Evolutionary conservation across 176 grass and related monocot genomes (phyloP).

Genomic region (Triticum monococcum): DNA sequence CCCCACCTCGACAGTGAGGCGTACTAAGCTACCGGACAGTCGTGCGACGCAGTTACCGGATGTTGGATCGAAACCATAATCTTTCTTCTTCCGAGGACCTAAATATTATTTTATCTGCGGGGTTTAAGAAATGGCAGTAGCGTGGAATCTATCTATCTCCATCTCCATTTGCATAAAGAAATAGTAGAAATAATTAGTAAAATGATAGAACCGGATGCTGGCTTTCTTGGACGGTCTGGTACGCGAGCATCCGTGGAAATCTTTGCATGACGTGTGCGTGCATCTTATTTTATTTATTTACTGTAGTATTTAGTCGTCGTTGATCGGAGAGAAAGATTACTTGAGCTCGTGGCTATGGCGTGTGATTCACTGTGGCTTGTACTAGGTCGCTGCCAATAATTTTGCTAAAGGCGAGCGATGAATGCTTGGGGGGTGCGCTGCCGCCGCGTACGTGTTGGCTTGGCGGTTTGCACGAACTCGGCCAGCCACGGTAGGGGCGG

Average conservation of each 20-base stretch:
- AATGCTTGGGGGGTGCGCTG: neutral
- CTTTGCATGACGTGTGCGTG: neutral
- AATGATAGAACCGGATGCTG: neutral
- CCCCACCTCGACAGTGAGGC: neutral
- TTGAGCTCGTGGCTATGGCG: neutral
- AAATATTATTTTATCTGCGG: neutral
- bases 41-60: neutral
- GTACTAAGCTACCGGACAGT: neutral
- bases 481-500: no score
- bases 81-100: neutral
- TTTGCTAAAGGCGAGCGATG: neutral
- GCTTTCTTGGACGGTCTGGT: neutral
- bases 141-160: neutral
- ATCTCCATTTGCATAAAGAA: neutral
- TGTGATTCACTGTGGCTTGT: neutral
- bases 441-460: neutral
- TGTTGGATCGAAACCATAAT: neutral
- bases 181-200: neutral
- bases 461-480: neutral
- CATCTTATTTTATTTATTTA: no score
- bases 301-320: neutral
- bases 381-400: neutral
- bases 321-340: neutral
- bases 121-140: neutral
- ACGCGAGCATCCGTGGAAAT: neutral